Percentiles rank a stretch among this genome's conserved stretches.
phyloP scores from a whole-genome alignment of 2,329 filamentous ascomycete genomes.

The Huntiella savannae region DNA sequence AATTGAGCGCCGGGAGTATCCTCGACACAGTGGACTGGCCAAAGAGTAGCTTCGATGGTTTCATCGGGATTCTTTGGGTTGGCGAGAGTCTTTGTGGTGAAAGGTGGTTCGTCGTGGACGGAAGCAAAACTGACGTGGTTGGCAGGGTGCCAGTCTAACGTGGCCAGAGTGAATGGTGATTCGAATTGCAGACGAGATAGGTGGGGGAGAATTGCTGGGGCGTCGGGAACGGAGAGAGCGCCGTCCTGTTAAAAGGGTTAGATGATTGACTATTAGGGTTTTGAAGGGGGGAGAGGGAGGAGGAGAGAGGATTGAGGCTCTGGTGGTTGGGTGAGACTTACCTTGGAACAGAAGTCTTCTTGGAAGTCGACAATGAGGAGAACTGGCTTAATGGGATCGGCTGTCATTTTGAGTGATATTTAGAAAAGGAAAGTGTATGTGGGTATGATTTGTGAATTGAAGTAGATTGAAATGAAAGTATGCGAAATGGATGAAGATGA shows the following conservation, averaged over 20 bases:
- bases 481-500: no score
- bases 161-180: constrained; percentile 41
- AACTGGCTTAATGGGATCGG: constrained; percentile 21
- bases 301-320: background rate
- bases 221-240: constrained; percentile 61
- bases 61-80: constrained; percentile 47
- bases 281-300: background rate
- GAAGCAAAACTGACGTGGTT: constrained; percentile 76
- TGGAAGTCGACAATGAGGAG: constrained; percentile 71
- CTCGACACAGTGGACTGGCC: constrained; percentile 82
- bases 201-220: constrained; percentile 46
- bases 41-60: constrained; percentile 50
- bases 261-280: background rate
- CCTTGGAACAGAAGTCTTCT: constrained; percentile 85
- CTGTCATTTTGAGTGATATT: no score
- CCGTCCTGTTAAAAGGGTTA: constrained; percentile 35
- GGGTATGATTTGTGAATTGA: no score
- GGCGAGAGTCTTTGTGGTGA: constrained; percentile 40
- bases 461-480: no score
- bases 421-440: no score
- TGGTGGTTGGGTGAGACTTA: constrained; percentile 24
- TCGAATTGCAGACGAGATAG: constrained; percentile 59
- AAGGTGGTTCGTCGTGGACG: constrained; percentile 50
- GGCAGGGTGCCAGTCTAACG: constrained; percentile 77
- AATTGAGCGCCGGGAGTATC: constrained; percentile 52